Evolutionary conservation across 2,329 filamentous ascomycete genomes (phyloP).

Genomic region (Talaromyces atroroseus): DNA sequence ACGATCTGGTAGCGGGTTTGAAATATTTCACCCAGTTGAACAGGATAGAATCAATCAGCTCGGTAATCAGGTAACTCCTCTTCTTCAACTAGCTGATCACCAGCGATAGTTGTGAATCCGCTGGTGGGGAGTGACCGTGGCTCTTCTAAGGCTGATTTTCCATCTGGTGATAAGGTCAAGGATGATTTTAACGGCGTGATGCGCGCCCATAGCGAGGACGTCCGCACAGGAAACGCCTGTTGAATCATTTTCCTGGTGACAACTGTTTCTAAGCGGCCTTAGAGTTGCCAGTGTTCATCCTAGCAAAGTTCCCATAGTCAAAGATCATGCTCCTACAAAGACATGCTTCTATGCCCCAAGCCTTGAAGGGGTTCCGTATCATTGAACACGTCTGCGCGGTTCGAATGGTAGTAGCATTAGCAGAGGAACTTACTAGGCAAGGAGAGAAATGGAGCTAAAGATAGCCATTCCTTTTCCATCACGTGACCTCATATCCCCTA

Average conservation of each 20-base stretch:
- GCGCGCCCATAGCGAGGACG: background rate
- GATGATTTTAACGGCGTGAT: background rate
- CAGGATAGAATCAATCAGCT: slow-evolving; percentile 20
- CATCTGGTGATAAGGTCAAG: background rate
- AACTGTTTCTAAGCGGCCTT: background rate
- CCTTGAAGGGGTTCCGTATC: no score
- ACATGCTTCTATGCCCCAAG: no score
- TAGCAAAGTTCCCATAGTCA: background rate
- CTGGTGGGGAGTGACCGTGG: background rate
- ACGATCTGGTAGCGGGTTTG: slow-evolving; percentile 30
- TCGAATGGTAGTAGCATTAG: no score
- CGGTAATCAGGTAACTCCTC: slow-evolving; percentile 5
- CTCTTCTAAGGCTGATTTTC: background rate
- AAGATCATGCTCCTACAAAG: no score
- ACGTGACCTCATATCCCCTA: no score
- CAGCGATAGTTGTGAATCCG: background rate
- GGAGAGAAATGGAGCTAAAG: no score
- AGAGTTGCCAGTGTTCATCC: background rate
- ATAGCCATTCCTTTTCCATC: no score
- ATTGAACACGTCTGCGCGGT: no score
- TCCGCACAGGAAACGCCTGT: background rate
- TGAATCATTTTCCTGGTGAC: background rate
- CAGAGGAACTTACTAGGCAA: no score
- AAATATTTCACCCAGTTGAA: slow-evolving; percentile 26
- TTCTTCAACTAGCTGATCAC: slow-evolving; percentile 5